A percentile compares a stretch with the other conserved stretches of the same genome.
phyloP scores from a whole-genome alignment of 2,329 filamentous ascomycete species.

The Triangularia verruculosa region DNA sequence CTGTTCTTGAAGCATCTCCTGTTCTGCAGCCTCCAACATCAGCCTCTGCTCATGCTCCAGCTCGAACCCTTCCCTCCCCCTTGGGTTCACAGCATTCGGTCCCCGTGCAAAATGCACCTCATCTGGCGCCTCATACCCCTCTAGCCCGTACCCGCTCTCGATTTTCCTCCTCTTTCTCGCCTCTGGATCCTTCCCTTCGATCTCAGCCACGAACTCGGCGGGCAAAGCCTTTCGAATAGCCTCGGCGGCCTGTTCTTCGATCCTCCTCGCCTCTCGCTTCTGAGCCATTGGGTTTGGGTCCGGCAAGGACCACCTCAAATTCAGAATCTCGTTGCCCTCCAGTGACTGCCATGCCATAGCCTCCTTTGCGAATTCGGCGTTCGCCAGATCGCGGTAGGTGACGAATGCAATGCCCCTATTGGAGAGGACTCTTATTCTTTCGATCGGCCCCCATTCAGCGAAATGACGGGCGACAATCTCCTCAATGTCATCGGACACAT shows the following conservation, averaged over 20 bases:
- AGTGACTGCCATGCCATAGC: conserved; percentile 92
- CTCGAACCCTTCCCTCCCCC: conserved; percentile 58
- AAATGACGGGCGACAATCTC: conserved; percentile 94
- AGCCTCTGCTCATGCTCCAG: conserved; percentile 59
- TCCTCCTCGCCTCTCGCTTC: conserved; percentile 79
- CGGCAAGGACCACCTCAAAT: conserved; percentile 94
- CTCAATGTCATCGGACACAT: conserved; percentile 95
- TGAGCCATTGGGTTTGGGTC: conserved; percentile 95
- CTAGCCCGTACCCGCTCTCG: conserved; percentile 81
- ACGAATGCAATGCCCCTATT: conserved; percentile 89
- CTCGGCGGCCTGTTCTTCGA: conserved; percentile 96
- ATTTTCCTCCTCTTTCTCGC: conserved; percentile 85
- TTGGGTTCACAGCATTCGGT: conserved; percentile 61
- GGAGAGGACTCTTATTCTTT: conserved; percentile 84
- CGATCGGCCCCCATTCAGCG: conserved; percentile 92
- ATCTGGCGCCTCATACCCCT: conserved; percentile 92
- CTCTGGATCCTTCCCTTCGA: conserved; percentile 86
- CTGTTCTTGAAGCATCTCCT: conserved; percentile 40
- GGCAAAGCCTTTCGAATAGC: conserved; percentile 86
- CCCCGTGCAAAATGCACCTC: conserved; percentile 88
- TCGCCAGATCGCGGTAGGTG: conserved; percentile 75
- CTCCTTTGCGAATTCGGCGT: conserved; percentile 87
- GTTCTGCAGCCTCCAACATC: conserved; percentile 57
- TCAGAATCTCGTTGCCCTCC: conserved; percentile 88
- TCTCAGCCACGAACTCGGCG: conserved; percentile 85